Evolutionary conservation across 768 basidiomycete genomes (phyloP).

Genomic region (Suillus clintonianus): DNA sequence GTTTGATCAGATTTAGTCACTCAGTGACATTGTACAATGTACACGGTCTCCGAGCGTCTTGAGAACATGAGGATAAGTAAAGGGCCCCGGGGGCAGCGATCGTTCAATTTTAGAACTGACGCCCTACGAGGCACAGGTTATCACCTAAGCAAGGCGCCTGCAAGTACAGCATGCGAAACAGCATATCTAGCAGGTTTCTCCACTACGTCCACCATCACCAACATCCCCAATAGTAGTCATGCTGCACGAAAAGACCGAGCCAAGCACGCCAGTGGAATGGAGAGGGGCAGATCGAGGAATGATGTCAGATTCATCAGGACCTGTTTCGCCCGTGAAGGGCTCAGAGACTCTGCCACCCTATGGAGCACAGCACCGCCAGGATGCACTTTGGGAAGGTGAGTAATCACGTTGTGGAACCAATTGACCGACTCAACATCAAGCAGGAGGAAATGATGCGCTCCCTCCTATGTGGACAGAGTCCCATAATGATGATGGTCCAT

Average conservation of each 20-base stretch:
- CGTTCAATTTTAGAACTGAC: not conserved
- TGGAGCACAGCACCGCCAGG: not conserved
- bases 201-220: not conserved
- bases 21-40: not conserved
- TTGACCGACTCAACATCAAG: not conserved
- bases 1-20: not conserved
- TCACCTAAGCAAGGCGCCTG: not conserved
- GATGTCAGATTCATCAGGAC: not conserved
- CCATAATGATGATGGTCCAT: not conserved
- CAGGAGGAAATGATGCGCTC: not conserved
- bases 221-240: not conserved
- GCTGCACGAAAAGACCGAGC: not conserved
- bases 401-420: too few relatives aligned
- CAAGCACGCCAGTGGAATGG: not conserved
- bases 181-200: not conserved
- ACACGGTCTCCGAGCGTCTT: too few relatives aligned
- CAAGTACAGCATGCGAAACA: not conserved
- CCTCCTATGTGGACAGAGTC: not conserved
- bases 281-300: not conserved
- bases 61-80: too few relatives aligned
- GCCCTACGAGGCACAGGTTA: not conserved
- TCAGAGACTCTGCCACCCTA: not conserved
- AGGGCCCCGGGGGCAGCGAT: too few relatives aligned
- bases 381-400: conserved; percentile 3
- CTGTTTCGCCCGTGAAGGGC: not conserved